Conservation (phyloP, 768 basidiomycete genomes). For the Serendipita indica region DNA sequence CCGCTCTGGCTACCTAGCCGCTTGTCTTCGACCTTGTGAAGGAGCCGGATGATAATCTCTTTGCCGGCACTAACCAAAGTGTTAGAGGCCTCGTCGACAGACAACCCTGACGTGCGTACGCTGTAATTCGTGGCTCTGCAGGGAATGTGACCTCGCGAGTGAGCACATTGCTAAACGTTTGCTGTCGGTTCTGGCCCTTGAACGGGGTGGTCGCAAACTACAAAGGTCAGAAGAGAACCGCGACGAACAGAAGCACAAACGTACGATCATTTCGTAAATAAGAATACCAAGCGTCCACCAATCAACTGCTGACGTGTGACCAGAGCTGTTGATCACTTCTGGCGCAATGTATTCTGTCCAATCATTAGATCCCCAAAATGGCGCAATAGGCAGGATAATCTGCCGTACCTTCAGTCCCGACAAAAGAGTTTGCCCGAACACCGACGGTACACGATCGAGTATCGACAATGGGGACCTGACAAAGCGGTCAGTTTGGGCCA, state of each 20-base stretch:
- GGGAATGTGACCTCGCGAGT: constrained; percentile 73
- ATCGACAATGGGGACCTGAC: constrained; percentile 80
- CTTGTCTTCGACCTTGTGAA: constrained; percentile 84
- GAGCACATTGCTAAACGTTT: constrained; percentile 94
- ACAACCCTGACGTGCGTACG: constrained; percentile 29
- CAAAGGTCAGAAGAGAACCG: constrained; percentile 2
- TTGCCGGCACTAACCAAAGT: constrained; percentile 53
- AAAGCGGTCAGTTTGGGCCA: constrained; percentile 13
- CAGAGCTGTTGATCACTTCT: constrained; percentile 92
- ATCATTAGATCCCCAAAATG: constrained; percentile 13
- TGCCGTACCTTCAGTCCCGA: constrained; percentile 88
- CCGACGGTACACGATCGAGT: constrained; percentile 95
- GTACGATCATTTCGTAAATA: constrained; percentile 97
- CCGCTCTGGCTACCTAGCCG: constrained; percentile 85
- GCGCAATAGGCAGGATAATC: neutral
- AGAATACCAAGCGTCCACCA: constrained; percentile 99
- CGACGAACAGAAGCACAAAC: constrained; percentile 26
- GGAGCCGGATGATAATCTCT: constrained; percentile 68
- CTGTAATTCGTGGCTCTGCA: constrained; percentile 65
- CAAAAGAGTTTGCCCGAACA: constrained; percentile 97
- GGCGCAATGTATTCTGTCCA: constrained; percentile 91
- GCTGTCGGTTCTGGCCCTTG: constrained; percentile 88
- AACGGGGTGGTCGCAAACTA: constrained; percentile 98
- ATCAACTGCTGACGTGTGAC: constrained; percentile 96
- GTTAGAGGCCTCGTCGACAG: constrained; percentile 10